Evolutionary conservation across 495 filamentous ascomycete genomes (phyloP).

Genomic region (Cercophora newfieldiana): DNA sequence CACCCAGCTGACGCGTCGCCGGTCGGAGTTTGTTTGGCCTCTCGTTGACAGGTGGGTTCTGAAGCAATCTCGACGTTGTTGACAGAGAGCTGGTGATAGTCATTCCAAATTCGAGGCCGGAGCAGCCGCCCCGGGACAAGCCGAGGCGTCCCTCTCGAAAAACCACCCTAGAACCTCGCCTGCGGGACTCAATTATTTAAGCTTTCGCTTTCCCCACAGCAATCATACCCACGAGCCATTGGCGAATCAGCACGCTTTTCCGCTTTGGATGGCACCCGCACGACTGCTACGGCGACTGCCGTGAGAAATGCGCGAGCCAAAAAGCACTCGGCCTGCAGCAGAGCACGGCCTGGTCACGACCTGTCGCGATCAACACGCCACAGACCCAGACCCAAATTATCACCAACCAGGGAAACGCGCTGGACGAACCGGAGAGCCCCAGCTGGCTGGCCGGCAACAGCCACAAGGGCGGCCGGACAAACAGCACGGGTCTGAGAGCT

Average conservation of each 20-base stretch:
- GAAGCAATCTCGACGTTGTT: neutral
- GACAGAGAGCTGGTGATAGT: neutral
- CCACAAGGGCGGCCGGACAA: neutral
- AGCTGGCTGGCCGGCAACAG: constrained; percentile 1
- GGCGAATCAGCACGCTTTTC: constrained; percentile 9
- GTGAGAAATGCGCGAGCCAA: neutral
- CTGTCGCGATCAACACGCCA: constrained; percentile 9
- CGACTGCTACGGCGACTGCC: neutral
- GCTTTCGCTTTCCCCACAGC: neutral
- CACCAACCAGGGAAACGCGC: neutral
- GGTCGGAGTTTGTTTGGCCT: neutral
- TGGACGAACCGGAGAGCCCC: constrained; percentile 8
- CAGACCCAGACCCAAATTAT: neutral
- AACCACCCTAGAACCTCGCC: neutral
- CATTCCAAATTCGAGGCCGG: neutral
- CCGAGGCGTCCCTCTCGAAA: neutral
- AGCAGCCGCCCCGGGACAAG: neutral
- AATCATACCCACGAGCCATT: constrained; percentile 9
- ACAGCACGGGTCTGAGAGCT: neutral
- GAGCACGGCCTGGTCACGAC: neutral
- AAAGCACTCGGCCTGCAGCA: neutral
- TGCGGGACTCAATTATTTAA: constrained; percentile 1
- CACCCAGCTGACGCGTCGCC: neutral
- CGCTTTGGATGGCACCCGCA: neutral
- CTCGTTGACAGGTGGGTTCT: neutral